Evolutionary conservation across 1,284 basidiomycete genomes (phyloP).

Genomic region (Ustilago trichophora): DNA sequence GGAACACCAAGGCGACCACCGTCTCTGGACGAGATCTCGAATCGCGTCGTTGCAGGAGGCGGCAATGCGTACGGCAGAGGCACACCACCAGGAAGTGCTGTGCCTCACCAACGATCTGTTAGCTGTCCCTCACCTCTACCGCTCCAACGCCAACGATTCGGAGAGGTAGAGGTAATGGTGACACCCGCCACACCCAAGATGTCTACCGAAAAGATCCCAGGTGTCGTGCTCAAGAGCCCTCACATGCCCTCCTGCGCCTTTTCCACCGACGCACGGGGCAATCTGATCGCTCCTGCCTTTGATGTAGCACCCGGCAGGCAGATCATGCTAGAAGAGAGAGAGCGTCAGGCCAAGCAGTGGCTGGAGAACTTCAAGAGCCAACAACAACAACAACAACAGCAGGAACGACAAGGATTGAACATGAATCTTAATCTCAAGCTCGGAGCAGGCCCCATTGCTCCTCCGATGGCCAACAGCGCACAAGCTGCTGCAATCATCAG

Average conservation of each 20-base stretch:
- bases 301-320: conserved; percentile 33
- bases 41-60: conserved; percentile 10
- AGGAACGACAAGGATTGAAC: conserved; percentile 1
- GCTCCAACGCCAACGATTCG: conserved; percentile 7
- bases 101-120: conserved; percentile 12
- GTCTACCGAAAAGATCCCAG: conserved; percentile 14
- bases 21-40: conserved; percentile 31
- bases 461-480: conserved; percentile 11
- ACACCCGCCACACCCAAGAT: conserved; percentile 35
- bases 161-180: conserved; percentile 31
- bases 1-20: conserved; percentile 23
- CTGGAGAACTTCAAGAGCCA: conserved; percentile 13
- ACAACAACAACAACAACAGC: too few relatives aligned
- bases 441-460: conserved; percentile 8
- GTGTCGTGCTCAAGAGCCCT: conserved; percentile 17
- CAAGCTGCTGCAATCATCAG: conserved; percentile 17
- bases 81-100: conserved; percentile 1
- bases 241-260: conserved; percentile 8
- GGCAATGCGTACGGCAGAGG: not conserved
- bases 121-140: conserved; percentile 32
- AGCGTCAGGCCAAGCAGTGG: conserved; percentile 19
- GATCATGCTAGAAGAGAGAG: conserved; percentile 22
- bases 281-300: conserved; percentile 25
- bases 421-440: conserved; percentile 14
- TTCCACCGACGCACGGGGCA: conserved; percentile 12